phyloP scores from a whole-genome alignment of 2,329 filamentous ascomycete species.

The Sarocladiaceae sp. region DNA sequence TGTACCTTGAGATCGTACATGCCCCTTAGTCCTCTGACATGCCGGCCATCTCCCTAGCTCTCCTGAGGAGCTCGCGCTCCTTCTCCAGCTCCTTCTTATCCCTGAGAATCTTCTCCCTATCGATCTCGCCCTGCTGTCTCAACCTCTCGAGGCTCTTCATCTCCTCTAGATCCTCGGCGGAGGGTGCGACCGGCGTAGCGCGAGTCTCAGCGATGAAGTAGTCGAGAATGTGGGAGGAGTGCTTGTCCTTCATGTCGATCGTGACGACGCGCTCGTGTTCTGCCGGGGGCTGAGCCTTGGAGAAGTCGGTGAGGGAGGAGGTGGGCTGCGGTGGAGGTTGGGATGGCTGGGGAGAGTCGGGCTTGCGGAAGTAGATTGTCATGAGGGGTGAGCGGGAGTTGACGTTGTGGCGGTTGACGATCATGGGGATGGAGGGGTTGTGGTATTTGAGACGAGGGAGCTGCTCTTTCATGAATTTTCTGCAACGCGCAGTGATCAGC shows the following conservation, averaged over 20 bases:
- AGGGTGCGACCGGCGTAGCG: constrained; percentile 50
- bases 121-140: constrained; percentile 41
- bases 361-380: constrained; percentile 56
- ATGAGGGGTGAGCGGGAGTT: constrained; percentile 52
- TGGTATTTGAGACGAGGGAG: constrained; percentile 88
- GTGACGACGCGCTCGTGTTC: constrained; percentile 43
- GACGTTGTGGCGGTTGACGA: constrained; percentile 62
- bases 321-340: constrained; percentile 31
- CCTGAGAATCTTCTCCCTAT: constrained; percentile 47
- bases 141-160: constrained; percentile 52
- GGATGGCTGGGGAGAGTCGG: constrained; percentile 19
- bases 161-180: constrained; percentile 52
- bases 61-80: constrained; percentile 48
- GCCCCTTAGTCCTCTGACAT: constrained; percentile 28
- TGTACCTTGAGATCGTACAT: too few species aligned
- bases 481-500: constrained; percentile 32
- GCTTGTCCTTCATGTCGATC: constrained; percentile 59
- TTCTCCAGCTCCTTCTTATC: constrained; percentile 51
- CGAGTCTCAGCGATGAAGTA: constrained; percentile 57
- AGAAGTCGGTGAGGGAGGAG: constrained; percentile 41
- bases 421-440: constrained; percentile 81
- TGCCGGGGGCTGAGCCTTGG: constrained; percentile 41
- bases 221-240: constrained; percentile 55
- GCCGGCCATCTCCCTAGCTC: constrained; percentile 32
- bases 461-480: constrained; percentile 82